Evolutionary conservation across 306 rosid genomes (phyloP).

Genomic region (Arachis stenosperma): DNA sequence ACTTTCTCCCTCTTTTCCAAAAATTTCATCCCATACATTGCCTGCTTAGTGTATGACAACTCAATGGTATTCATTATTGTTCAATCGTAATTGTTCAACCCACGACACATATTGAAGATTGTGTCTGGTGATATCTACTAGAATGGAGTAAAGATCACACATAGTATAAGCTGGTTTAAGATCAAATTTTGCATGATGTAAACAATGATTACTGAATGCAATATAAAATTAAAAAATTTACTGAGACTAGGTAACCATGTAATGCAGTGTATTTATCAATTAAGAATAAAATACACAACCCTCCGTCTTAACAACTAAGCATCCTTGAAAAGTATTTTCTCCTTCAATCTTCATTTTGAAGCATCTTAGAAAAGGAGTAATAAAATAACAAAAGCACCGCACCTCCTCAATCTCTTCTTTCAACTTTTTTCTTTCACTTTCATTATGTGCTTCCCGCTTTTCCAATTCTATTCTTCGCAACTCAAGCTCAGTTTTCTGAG

Average conservation of each 20-base stretch:
- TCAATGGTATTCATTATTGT: conserved; percentile 11
- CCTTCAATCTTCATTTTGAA: conserved; percentile 29
- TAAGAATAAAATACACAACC: conserved; percentile 17
- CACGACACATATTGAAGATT: conserved; percentile 8
- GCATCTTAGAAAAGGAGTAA: conserved; percentile 39
- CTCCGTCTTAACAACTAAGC: not conserved
- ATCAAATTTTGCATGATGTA: not conserved
- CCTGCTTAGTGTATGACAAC: not conserved
- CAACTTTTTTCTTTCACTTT: conserved; percentile 78
- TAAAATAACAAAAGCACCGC: conserved; percentile 37
- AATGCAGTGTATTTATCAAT: conserved; percentile 17
- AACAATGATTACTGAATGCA: not conserved
- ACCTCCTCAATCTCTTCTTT: conserved; percentile 87
- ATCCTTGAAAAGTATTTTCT: conserved; percentile 10
- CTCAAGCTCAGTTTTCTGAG: conserved; percentile 80
- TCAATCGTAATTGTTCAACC: conserved; percentile 3
- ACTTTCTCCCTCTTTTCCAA: not conserved
- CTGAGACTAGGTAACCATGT: not conserved
- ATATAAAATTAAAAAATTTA: too few relatives aligned
- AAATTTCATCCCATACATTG: conserved; percentile 25
- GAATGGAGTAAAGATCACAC: not conserved
- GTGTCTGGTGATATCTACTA: too few relatives aligned
- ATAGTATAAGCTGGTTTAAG: not conserved
- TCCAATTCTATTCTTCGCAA: conserved; percentile 73
- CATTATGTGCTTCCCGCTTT: conserved; percentile 82